Percentiles rank a stretch among this genome's conserved stretches.
Conservation (phyloP, 2,329 filamentous ascomycete species). For the Fusarium neocosmosporiellum region DNA sequence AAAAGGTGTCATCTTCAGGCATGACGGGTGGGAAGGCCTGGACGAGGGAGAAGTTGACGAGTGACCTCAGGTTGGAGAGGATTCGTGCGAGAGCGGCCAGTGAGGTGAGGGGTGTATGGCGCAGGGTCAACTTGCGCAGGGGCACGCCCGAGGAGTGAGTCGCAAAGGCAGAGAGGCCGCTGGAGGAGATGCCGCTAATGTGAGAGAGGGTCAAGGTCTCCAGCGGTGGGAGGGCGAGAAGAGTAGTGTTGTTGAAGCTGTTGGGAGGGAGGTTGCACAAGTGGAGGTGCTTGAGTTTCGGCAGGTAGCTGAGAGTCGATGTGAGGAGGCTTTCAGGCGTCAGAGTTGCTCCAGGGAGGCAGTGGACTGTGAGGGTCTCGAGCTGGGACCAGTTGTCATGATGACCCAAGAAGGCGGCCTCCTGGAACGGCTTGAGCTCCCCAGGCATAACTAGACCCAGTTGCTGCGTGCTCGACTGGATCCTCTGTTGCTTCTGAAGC, state of each 20-base stretch:
- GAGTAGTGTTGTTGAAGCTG: slow-evolving; percentile 67
- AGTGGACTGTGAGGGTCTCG: slow-evolving; percentile 68
- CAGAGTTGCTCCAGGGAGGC: slow-evolving; percentile 65
- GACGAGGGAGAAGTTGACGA: slow-evolving; percentile 64
- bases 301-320: slow-evolving; percentile 61
- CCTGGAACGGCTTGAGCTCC: slow-evolving; percentile 47
- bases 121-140: slow-evolving; percentile 63
- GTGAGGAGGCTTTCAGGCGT: slow-evolving; percentile 64
- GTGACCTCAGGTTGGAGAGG: slow-evolving; percentile 63
- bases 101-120: slow-evolving; percentile 67
- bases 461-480: slow-evolving; percentile 46
- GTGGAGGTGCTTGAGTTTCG: slow-evolving; percentile 68
- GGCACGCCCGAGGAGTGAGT: slow-evolving; percentile 58
- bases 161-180: slow-evolving; percentile 68
- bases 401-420: slow-evolving; percentile 59
- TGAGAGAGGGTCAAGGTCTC: slow-evolving; percentile 66
- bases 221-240: slow-evolving; percentile 66
- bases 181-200: slow-evolving; percentile 65
- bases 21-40: slow-evolving; percentile 67
- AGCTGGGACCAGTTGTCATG: slow-evolving; percentile 68
- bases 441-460: slow-evolving; percentile 43
- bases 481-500: slow-evolving; percentile 46
- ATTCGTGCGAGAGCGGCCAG: slow-evolving; percentile 69
- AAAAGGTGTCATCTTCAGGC: slow-evolving; percentile 63
- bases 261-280: slow-evolving; percentile 66